Conservation (phyloP, 2,329 filamentous ascomycete genomes). For the Claviceps pusilla region DNA sequence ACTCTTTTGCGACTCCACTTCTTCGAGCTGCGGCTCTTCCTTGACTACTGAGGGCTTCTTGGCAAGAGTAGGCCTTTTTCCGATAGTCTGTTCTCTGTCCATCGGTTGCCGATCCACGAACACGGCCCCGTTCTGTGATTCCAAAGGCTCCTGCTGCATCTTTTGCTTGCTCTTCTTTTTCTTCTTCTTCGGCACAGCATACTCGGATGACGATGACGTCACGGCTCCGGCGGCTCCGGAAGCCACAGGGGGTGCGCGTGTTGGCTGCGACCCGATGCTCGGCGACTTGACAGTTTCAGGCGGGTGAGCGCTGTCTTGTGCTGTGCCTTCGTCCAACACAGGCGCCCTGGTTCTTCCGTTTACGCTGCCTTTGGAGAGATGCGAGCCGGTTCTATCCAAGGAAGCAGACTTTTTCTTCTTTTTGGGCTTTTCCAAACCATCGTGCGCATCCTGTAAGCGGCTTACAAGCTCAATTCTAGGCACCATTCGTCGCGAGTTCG, state of each 20-base stretch:
- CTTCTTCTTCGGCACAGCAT: constrained; percentile 3
- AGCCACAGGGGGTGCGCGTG: background rate
- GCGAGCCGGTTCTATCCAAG: constrained; percentile 26
- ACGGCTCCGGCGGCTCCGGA: background rate
- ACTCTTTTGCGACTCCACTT: constrained; percentile 13
- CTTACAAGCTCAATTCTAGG: constrained; percentile 28
- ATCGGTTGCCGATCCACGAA: background rate
- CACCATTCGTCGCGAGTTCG: constrained; percentile 51
- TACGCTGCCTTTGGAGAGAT: constrained; percentile 38
- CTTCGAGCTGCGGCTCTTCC: constrained; percentile 30
- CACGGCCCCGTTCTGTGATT: background rate
- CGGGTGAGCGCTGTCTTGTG: background rate
- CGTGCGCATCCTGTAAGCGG: constrained; percentile 26
- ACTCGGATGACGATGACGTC: background rate
- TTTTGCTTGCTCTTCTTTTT: constrained; percentile 7
- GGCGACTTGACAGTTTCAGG: background rate
- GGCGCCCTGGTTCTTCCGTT: constrained; percentile 32
- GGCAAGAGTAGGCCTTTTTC: constrained; percentile 5
- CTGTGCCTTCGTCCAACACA: constrained; percentile 21
- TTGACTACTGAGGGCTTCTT: constrained; percentile 30
- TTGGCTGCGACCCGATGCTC: background rate
- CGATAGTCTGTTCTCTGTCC: background rate
- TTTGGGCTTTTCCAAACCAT: constrained; percentile 24
- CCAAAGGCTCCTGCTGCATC: constrained; percentile 1
- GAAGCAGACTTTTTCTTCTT: constrained; percentile 26